Conservation (phyloP, 441 rosid species). For the Erodium trifolium region DNA sequence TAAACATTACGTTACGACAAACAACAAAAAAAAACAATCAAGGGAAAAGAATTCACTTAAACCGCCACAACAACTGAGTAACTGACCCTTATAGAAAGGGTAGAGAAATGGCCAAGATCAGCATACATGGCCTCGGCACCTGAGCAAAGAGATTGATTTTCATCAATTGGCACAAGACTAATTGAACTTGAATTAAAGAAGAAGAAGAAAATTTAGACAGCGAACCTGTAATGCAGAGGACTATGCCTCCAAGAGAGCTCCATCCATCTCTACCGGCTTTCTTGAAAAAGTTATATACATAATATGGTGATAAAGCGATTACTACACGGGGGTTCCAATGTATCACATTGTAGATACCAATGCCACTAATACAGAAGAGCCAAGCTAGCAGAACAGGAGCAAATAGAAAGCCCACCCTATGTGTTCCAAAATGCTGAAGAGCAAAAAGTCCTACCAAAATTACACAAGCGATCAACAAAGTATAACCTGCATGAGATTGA, state of each 20-base stretch:
- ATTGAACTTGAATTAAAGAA: slow-evolving; percentile 46
- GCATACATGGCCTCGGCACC: slow-evolving; percentile 99
- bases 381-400: slow-evolving; percentile 76
- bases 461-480: slow-evolving; percentile 80
- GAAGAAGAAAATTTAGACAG: slow-evolving; percentile 98
- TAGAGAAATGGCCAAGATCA: slow-evolving; percentile 85
- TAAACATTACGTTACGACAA: slow-evolving; percentile 40
- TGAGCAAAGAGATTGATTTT: slow-evolving; percentile 21
- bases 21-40: slow-evolving; percentile 72
- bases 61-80: neutral
- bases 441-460: slow-evolving; percentile 87
- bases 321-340: slow-evolving; percentile 75
- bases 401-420: slow-evolving; percentile 73
- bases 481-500: slow-evolving; percentile 55
- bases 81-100: neutral
- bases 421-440: slow-evolving; percentile 93
- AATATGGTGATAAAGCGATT: slow-evolving; percentile 81
- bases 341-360: slow-evolving; percentile 78
- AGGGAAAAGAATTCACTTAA: slow-evolving; percentile 31
- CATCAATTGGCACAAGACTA: slow-evolving; percentile 71
- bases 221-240: slow-evolving; percentile 90
- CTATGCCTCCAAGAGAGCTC: slow-evolving; percentile 95
- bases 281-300: slow-evolving; percentile 91
- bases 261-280: slow-evolving; percentile 83
- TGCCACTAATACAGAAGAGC: slow-evolving; percentile 80